Evolutionary conservation across 192 early-diverging fungal genomes (phyloP).

Genomic region (Geranomyces variabilis): DNA sequence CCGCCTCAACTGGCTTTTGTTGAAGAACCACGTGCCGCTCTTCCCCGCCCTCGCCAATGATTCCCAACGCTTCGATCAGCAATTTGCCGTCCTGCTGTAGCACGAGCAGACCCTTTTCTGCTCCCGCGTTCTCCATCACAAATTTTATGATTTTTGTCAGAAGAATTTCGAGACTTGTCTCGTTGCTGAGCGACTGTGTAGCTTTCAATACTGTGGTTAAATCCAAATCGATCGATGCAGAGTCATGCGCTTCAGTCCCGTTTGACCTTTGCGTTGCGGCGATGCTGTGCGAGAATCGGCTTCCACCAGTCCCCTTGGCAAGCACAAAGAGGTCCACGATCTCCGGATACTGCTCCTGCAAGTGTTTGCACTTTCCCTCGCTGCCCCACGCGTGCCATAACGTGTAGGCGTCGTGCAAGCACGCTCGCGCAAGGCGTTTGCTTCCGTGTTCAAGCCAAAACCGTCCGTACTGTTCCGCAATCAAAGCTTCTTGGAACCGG

Average conservation of each 20-base stretch:
- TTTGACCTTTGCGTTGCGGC: slow-evolving; percentile 9
- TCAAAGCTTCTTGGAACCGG: slow-evolving; percentile 47
- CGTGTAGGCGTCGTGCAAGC: slow-evolving; percentile 38
- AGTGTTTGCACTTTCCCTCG: slow-evolving; percentile 40
- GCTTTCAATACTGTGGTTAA: slow-evolving; percentile 56
- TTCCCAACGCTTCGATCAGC: slow-evolving; percentile 42
- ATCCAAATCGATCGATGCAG: slow-evolving; percentile 46
- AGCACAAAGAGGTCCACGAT: slow-evolving; percentile 7
- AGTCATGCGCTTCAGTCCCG: slow-evolving; percentile 23
- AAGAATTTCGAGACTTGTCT: slow-evolving; percentile 48
- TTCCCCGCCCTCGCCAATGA: slow-evolving; percentile 35
- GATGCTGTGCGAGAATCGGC: background rate
- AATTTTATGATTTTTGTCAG: slow-evolving; percentile 50
- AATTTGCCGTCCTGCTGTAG: slow-evolving; percentile 40
- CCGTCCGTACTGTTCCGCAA: slow-evolving; percentile 40
- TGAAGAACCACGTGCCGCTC: slow-evolving; percentile 39
- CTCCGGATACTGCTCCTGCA: slow-evolving; percentile 26
- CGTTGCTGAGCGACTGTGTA: slow-evolving; percentile 50
- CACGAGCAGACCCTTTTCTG: slow-evolving; percentile 47
- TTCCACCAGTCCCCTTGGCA: slow-evolving; percentile 1
- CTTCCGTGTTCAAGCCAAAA: slow-evolving; percentile 43
- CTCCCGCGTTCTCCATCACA: slow-evolving; percentile 52
- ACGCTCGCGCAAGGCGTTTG: slow-evolving; percentile 39
- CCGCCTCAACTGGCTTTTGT: slow-evolving; percentile 31
- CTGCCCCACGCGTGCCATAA: slow-evolving; percentile 50